A percentile compares a stretch with the other conserved stretches of the same genome.
phyloP scores from a whole-genome alignment of 1,284 basidiomycete genomes.

The Coniophora puteana region DNA sequence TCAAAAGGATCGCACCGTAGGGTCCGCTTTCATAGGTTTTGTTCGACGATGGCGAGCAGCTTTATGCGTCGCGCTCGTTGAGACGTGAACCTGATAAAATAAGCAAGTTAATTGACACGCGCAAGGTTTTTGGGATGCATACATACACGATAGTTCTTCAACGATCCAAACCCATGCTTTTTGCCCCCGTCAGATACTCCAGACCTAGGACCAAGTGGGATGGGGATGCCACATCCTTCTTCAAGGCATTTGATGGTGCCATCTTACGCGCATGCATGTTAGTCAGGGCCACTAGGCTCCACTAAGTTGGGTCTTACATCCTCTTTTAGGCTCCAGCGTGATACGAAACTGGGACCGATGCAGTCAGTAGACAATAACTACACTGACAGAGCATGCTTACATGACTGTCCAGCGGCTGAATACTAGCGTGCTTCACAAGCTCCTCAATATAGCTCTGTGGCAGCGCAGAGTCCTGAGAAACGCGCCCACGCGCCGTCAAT shows the following conservation, averaged over 20 bases:
- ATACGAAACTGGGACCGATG: slow-evolving; percentile 32
- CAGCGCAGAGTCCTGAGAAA: slow-evolving; percentile 10
- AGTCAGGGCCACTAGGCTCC: slow-evolving; percentile 5
- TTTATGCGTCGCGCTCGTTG: slow-evolving; percentile 2
- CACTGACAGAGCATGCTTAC: slow-evolving; percentile 21
- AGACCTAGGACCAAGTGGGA: slow-evolving; percentile 29
- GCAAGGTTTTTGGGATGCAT: background rate
- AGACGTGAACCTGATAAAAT: background rate
- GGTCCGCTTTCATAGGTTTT: slow-evolving; percentile 1
- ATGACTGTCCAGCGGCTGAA: slow-evolving; percentile 35
- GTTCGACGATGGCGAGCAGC: background rate
- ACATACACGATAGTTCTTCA: slow-evolving; percentile 42
- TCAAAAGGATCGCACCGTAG: background rate
- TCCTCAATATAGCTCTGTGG: slow-evolving; percentile 35
- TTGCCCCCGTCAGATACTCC: slow-evolving; percentile 35
- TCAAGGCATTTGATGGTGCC: slow-evolving; percentile 42
- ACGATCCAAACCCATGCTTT: slow-evolving; percentile 38
- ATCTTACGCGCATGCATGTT: slow-evolving; percentile 26
- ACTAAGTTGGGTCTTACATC: slow-evolving; percentile 34
- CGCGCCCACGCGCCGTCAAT: background rate
- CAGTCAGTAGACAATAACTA: slow-evolving; percentile 9
- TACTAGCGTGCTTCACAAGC: slow-evolving; percentile 29
- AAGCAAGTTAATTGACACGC: background rate
- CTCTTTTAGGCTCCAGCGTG: slow-evolving; percentile 31
- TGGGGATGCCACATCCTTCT: slow-evolving; percentile 32